A percentile compares a stretch with the other conserved stretches of the same genome.
These are phyloP conservation scores for Apocynum venetum DNA, from an alignment of 257 asterid genomes.

Conservation along the genomic window DNA sequence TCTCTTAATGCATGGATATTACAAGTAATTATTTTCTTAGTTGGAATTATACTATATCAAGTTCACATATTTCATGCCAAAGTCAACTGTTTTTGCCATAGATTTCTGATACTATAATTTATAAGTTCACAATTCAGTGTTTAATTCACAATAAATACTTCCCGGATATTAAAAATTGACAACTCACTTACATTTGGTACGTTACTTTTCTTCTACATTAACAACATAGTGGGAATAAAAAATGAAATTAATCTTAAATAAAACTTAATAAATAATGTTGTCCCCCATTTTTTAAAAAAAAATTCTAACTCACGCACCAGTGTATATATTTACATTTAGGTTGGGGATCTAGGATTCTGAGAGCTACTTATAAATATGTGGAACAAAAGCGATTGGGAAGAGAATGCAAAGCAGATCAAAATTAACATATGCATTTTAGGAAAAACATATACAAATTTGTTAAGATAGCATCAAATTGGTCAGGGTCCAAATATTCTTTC, in stretches of 20 bases:
- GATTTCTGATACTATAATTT: background rate
- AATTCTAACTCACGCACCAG: no score
- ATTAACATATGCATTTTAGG: background rate
- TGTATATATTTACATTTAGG: no score
- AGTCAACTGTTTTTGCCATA: constrained; percentile 16
- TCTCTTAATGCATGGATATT: constrained; percentile 28
- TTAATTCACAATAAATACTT: background rate
- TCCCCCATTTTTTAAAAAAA: no score
- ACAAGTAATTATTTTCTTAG: constrained; percentile 19
- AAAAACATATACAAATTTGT: background rate
- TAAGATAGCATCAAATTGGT: background rate
- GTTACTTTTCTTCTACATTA: constrained; percentile 6
- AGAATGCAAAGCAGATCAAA: background rate
- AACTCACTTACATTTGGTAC: constrained; percentile 3
- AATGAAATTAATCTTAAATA: no score
- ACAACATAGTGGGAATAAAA: background rate
- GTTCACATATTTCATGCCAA: constrained; percentile 9
- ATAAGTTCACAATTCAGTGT: background rate
- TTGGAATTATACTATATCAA: constrained; percentile 22
- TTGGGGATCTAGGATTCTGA: background rate
- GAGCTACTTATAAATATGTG: background rate
- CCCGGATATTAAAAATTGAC: background rate
- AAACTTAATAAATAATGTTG: no score
- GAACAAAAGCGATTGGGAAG: background rate
- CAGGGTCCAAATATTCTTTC: background rate